Percentiles rank a stretch among this genome's conserved stretches.
Conservation (phyloP, 169 alveolate species). For the Toxoplasma gondii region DNA sequence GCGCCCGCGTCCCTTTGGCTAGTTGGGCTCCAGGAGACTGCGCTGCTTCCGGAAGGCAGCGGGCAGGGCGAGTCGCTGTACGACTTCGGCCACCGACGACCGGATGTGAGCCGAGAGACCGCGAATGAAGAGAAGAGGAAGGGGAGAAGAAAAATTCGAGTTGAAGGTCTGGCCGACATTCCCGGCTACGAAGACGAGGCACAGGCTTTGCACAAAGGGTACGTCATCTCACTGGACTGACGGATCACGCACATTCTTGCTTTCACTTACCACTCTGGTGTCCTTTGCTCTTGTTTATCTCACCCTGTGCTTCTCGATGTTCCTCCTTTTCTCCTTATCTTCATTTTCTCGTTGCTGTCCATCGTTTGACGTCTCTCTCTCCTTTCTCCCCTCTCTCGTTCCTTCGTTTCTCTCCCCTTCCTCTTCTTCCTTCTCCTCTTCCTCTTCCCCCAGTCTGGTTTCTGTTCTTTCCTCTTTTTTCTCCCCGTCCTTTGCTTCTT, state of each 20-base stretch:
- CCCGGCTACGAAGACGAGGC: conserved; percentile 4
- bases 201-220: background rate
- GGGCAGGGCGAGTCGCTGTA: background rate
- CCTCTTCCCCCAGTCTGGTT: background rate
- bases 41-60: background rate
- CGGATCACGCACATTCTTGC: background rate
- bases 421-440: background rate
- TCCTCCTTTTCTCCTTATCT: background rate
- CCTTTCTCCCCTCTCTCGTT: background rate
- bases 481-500: background rate
- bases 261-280: background rate
- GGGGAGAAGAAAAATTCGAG: background rate
- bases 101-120: background rate
- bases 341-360: background rate
- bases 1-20: conserved; percentile 20
- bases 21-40: background rate
- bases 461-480: background rate
- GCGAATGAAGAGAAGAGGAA: background rate
- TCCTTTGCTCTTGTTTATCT: background rate
- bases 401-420: background rate
- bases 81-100: background rate
- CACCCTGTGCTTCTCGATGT: background rate
- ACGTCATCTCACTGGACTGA: background rate
- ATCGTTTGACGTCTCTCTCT: background rate
- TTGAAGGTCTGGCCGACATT: conserved; percentile 2